Percentiles rank a stretch among this genome's conserved stretches.
Evolutionary conservation across 78 protist genomes (phyloP).

Genomic region (Protostelium mycophagum): DNA sequence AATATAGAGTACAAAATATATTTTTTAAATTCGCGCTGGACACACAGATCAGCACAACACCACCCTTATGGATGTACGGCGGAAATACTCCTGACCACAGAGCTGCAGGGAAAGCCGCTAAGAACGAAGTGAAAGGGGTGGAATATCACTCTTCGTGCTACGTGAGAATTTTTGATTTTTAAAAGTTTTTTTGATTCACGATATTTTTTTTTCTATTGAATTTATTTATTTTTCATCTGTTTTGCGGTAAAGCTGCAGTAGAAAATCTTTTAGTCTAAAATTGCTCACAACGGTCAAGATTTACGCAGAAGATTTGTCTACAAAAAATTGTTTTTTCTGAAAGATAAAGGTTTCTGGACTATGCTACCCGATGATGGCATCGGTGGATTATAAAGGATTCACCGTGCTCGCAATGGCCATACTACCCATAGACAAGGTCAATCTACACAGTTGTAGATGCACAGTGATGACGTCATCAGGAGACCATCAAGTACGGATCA

Average conservation of each 20-base stretch:
- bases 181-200: too few species aligned
- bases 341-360: constrained; percentile 37
- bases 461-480: background rate
- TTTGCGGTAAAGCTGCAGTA: too few species aligned
- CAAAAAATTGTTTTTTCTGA: too few species aligned
- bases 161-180: too few species aligned
- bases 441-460: background rate
- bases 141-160: background rate
- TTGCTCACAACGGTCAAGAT: too few species aligned
- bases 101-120: background rate
- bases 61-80: background rate
- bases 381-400: constrained; percentile 54
- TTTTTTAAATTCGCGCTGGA: background rate
- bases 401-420: constrained; percentile 56
- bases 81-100: background rate
- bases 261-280: too few species aligned
- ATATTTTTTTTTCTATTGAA: too few species aligned
- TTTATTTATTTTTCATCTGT: too few species aligned
- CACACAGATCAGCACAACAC: background rate
- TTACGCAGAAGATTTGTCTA: too few species aligned
- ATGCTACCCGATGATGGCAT: constrained; percentile 53
- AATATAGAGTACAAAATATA: background rate
- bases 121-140: background rate
- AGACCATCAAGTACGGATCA: constrained; percentile 35
- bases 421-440: constrained; percentile 33